A percentile compares a stretch with the other conserved stretches of the same genome.
These are phyloP conservation scores for Ilyonectria sp. DNA, from an alignment of 2,329 filamentous ascomycete species.

Conservation along the genomic window DNA sequence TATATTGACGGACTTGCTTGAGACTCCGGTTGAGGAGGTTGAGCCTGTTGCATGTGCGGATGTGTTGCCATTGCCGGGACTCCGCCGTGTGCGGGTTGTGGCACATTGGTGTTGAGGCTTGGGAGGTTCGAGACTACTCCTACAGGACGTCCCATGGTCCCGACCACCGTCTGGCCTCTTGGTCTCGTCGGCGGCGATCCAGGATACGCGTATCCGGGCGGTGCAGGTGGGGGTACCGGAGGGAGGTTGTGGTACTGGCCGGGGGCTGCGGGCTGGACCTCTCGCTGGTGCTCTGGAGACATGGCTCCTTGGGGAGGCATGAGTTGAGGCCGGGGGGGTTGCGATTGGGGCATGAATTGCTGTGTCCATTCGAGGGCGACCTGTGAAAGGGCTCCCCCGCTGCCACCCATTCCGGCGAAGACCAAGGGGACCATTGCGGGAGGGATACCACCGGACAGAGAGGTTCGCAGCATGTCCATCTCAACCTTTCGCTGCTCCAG, in stretches of 20 bases:
- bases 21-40: conserved; percentile 69
- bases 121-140: conserved; percentile 57
- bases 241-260: conserved; percentile 59
- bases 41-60: conserved; percentile 68
- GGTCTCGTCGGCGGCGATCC: conserved; percentile 63
- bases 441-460: conserved; percentile 78
- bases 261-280: conserved; percentile 62
- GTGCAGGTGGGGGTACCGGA: conserved; percentile 53
- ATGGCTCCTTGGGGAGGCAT: conserved; percentile 64
- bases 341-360: conserved; percentile 71
- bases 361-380: conserved; percentile 78
- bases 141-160: conserved; percentile 56
- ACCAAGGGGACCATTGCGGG: conserved; percentile 82
- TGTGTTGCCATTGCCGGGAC: conserved; percentile 56
- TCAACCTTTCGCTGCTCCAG: conserved; percentile 82
- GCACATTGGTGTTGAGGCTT: conserved; percentile 62
- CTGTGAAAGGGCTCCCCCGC: conserved; percentile 72
- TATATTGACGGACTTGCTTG: conserved; percentile 81
- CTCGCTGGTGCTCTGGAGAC: conserved; percentile 70
- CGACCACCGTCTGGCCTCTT: conserved; percentile 65
- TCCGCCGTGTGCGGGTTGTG: conserved; percentile 50
- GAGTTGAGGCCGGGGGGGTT: conserved; percentile 65
- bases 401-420: conserved; percentile 77
- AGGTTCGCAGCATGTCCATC: conserved; percentile 79
- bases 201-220: conserved; percentile 62